These are phyloP conservation scores for Coemansia javaensis DNA, from an alignment of 192 early-diverging fungal genomes.

Conservation along the genomic window DNA sequence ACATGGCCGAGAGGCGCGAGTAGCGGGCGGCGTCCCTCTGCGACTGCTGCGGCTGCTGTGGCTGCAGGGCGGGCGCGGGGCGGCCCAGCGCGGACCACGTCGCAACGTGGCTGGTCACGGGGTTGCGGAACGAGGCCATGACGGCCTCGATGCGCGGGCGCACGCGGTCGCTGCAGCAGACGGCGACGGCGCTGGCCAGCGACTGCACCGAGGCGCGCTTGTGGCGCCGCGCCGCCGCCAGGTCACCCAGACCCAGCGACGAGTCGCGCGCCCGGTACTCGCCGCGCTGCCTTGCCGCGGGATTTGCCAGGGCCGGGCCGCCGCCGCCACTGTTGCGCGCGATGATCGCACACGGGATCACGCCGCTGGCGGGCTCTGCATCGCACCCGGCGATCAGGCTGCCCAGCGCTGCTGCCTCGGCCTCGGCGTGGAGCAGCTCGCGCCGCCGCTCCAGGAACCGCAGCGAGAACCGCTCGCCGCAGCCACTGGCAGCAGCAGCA, in stretches of 20 bases:
- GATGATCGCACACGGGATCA: slow-evolving; percentile 34
- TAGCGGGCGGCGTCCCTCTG: slow-evolving; percentile 4
- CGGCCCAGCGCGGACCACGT: slow-evolving; percentile 33
- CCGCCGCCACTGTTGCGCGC: background rate
- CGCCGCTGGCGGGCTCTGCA: slow-evolving; percentile 1
- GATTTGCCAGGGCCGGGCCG: no score
- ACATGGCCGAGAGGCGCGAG: slow-evolving; percentile 37
- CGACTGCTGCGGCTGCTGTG: slow-evolving; percentile 1
- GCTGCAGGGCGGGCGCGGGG: slow-evolving; percentile 1
- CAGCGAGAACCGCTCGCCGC: slow-evolving; percentile 21
- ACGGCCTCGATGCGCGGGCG: slow-evolving; percentile 31
- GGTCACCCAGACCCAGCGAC: background rate
- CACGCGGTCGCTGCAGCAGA: slow-evolving; percentile 17
- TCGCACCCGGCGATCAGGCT: slow-evolving; percentile 4
- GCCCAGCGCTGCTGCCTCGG: slow-evolving; percentile 8
- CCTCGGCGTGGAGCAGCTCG: slow-evolving; percentile 30
- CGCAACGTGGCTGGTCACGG: slow-evolving; percentile 19
- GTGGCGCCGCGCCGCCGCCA: background rate
- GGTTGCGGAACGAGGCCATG: slow-evolving; percentile 35
- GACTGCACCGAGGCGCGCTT: slow-evolving; percentile 27
- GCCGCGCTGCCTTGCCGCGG: no score
- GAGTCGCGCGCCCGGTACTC: slow-evolving; percentile 6
- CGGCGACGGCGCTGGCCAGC: slow-evolving; percentile 9
- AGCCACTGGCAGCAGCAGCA: background rate
- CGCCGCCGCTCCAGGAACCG: slow-evolving; percentile 23